Evolutionary conservation across 441 rosid genomes (phyloP).

Genomic region (Cnidoscolus chayamansa): DNA sequence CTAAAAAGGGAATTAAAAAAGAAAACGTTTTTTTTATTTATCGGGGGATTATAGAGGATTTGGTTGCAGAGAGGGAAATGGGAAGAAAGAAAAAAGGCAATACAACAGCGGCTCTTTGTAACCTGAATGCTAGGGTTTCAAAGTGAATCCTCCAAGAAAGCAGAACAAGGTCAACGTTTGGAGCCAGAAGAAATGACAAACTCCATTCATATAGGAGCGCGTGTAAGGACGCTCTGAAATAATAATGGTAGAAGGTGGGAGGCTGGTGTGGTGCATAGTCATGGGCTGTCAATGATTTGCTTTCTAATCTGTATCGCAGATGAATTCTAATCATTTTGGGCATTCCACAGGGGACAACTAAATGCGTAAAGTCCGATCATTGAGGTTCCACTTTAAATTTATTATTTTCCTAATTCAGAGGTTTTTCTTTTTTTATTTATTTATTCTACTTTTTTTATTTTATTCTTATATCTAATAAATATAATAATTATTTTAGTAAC

Average conservation of each 20-base stretch:
- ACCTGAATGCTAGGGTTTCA: slow-evolving; percentile 8
- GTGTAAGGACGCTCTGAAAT: slow-evolving; percentile 1
- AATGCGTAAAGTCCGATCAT: background rate
- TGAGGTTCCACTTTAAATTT: background rate
- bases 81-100: slow-evolving; percentile 6
- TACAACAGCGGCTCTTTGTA: slow-evolving; percentile 2
- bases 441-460: too few species aligned
- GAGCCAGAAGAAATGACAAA: background rate
- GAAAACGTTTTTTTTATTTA: background rate
- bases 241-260: background rate
- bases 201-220: background rate
- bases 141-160: background rate
- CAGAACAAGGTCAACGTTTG: slow-evolving; percentile 19
- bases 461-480: too few species aligned
- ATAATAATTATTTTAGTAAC: too few species aligned
- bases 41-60: background rate
- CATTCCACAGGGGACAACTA: background rate
- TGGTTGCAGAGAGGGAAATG: background rate
- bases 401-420: too few species aligned
- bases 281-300: background rate
- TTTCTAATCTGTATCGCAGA: background rate
- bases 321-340: background rate
- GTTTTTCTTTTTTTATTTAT: too few species aligned
- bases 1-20: background rate
- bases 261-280: background rate